Evolutionary conservation across 345 rosid genomes (phyloP).

Genomic region (Eucalyptus tenuipes): DNA sequence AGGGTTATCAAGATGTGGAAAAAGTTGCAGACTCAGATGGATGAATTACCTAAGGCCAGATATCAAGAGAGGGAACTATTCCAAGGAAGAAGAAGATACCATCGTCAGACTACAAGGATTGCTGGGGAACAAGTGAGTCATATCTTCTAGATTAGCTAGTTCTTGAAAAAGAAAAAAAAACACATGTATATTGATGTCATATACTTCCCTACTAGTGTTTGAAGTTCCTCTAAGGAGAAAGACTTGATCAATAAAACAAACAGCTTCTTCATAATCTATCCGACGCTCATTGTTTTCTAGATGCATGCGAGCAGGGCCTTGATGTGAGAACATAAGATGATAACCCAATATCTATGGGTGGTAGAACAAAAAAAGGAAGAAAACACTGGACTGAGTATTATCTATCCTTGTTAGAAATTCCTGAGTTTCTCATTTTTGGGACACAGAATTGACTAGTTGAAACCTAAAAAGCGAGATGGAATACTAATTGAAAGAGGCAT

Average conservation of each 20-base stretch:
- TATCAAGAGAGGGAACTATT: constrained; percentile 44
- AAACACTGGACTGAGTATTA: not conserved
- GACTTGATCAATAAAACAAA: not conserved
- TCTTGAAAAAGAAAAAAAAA: no score
- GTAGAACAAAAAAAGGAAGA: not conserved
- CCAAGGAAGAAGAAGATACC: constrained; percentile 37
- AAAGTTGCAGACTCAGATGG: constrained; percentile 60
- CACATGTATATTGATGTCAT: not conserved
- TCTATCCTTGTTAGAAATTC: not conserved
- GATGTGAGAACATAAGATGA: not conserved
- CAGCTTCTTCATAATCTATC: not conserved
- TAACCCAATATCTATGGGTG: not conserved
- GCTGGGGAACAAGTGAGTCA: constrained; percentile 34
- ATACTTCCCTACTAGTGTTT: not conserved
- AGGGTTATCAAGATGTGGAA: constrained; percentile 57
- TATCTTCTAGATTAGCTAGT: not conserved
- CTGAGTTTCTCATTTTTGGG: not conserved
- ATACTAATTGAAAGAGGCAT: not conserved
- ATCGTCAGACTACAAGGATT: constrained; percentile 19
- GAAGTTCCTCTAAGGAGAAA: not conserved
- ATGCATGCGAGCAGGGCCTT: not conserved
- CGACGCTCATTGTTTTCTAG: not conserved
- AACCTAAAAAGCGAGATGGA: not conserved
- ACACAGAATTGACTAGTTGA: not conserved
- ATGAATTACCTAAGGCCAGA: constrained; percentile 50